phyloP scores from a whole-genome alignment of 208 protist genomes.

The Leishmania turanica region DNA sequence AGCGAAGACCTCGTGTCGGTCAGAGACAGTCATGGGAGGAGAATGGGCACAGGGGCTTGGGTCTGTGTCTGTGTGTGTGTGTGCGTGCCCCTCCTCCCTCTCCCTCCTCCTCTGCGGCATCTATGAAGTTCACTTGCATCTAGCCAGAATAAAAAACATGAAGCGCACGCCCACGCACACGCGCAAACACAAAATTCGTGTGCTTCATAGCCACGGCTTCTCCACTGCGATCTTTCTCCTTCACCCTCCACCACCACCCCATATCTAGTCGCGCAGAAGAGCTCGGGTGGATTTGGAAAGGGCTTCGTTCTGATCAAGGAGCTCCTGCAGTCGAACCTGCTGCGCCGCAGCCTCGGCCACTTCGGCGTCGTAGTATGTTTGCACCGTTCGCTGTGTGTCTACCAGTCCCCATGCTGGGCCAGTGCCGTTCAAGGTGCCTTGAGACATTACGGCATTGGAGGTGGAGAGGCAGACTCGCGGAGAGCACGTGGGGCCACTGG shows the following conservation, averaged over 20 bases:
- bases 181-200: neutral
- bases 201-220: neutral
- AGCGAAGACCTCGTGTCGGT: neutral
- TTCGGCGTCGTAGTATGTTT: conserved; percentile 23
- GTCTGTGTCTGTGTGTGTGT: neutral
- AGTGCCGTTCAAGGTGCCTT: neutral
- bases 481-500: neutral
- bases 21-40: neutral
- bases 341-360: conserved; percentile 17
- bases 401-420: neutral
- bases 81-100: neutral
- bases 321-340: conserved; percentile 24
- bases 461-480: neutral
- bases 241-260: neutral
- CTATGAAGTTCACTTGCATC: neutral
- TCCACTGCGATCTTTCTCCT: neutral
- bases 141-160: neutral
- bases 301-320: conserved; percentile 43
- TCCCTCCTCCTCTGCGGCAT: neutral
- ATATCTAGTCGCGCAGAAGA: conserved; percentile 29
- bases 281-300: conserved; percentile 41
- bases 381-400: conserved; percentile 3
- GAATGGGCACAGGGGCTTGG: neutral
- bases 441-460: neutral
- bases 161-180: neutral